phyloP scores from a whole-genome alignment of 2,329 filamentous ascomycete genomes.

The Epichloe scottii region DNA sequence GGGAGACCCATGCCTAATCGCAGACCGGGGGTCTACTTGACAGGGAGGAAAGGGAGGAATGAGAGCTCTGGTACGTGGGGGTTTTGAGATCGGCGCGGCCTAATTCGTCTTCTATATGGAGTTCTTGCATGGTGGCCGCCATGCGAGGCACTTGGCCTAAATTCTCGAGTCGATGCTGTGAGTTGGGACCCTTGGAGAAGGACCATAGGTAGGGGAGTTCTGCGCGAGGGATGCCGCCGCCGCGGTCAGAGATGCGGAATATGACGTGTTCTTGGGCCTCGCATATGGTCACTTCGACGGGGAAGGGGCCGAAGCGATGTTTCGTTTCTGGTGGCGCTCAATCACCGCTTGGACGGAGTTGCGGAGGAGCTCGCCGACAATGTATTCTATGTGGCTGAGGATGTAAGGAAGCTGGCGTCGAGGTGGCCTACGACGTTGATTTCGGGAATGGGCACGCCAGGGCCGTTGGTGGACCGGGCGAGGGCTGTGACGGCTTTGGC shows the following conservation, averaged over 20 bases:
- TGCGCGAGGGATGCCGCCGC: constrained; percentile 78
- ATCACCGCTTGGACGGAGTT: constrained; percentile 92
- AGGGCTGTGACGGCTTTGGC: constrained; percentile 64
- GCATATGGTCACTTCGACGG: constrained; percentile 89
- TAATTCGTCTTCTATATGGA: constrained; percentile 39
- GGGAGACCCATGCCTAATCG: constrained; percentile 87
- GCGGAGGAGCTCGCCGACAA: constrained; percentile 84
- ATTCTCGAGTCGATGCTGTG: constrained; percentile 67
- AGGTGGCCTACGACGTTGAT: constrained; percentile 77
- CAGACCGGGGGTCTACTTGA: constrained; percentile 71
- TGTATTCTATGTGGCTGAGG: constrained; percentile 90
- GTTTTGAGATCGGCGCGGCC: constrained; percentile 28
- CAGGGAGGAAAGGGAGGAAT: constrained; percentile 66
- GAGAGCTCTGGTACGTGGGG: constrained; percentile 43
- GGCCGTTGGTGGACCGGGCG: constrained; percentile 61
- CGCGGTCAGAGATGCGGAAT: constrained; percentile 89
- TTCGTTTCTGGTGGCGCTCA: constrained; percentile 48
- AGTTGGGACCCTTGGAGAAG: constrained; percentile 84
- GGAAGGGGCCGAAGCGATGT: constrained; percentile 42
- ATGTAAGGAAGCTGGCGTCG: constrained; percentile 89
- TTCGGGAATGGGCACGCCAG: constrained; percentile 59
- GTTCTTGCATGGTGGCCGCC: constrained; percentile 85
- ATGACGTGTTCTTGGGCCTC: constrained; percentile 92
- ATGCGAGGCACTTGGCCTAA: constrained; percentile 78
- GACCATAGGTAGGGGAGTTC: constrained; percentile 89